Conservation (phyloP, 345 rosid genomes). For the Eucalyptus shirleyi region DNA sequence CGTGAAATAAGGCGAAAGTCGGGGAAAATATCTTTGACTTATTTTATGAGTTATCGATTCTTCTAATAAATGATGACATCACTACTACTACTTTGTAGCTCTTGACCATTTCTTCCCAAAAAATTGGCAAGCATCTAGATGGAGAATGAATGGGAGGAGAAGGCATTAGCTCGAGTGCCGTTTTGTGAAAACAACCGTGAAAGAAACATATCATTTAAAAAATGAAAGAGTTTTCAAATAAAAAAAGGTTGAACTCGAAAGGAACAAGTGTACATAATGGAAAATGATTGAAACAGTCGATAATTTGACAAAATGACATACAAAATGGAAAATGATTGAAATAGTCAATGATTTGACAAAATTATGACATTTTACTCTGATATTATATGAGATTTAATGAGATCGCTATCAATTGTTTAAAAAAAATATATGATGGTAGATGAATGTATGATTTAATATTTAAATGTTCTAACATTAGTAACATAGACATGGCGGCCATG, state of each 20-base stretch:
- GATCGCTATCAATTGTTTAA: rapidly evolving
- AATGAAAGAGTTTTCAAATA: neutral
- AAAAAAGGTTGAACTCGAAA: neutral
- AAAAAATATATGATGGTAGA: neutral
- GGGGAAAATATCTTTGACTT: neutral
- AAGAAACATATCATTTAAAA: neutral
- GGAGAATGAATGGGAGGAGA: neutral
- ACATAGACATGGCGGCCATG: neutral
- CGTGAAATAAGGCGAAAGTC: neutral
- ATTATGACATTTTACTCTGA: rapidly evolving
- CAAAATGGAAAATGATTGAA: neutral
- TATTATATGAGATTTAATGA: neutral
- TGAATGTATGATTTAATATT: neutral
- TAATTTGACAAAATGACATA: neutral
- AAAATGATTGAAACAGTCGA: neutral
- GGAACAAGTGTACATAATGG: neutral
- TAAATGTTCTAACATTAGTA: neutral
- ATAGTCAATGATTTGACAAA: neutral
- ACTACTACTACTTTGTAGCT: neutral
- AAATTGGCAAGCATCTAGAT: neutral
- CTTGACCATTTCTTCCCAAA: neutral
- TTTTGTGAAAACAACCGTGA: neutral
- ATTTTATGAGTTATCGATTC: neutral
- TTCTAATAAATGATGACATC: neutral
- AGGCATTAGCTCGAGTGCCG: neutral